These are phyloP conservation scores for Pseudogymnoascus sp. DNA, from an alignment of 2,329 filamentous ascomycete species.

Conservation along the genomic window DNA sequence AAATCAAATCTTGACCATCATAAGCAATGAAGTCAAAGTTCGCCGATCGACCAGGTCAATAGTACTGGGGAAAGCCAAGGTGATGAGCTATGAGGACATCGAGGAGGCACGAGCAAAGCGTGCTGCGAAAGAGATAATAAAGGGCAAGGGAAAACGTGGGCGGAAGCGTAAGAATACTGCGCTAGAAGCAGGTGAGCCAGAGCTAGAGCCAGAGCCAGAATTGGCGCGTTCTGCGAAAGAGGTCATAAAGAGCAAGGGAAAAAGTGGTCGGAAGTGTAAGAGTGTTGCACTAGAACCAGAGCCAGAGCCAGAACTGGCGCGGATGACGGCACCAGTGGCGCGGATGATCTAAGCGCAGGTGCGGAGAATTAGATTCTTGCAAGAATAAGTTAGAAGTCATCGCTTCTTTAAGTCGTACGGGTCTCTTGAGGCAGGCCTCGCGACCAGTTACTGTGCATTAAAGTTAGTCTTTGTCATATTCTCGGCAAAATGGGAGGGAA, in stretches of 20 bases:
- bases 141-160: slow-evolving; percentile 16
- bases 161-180: slow-evolving; percentile 18
- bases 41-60: slow-evolving; percentile 15
- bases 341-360: slow-evolving; percentile 6
- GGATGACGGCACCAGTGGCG: slow-evolving; percentile 11
- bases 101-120: slow-evolving; percentile 17
- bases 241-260: too few species aligned
- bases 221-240: too few species aligned
- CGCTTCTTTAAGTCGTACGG: too few species aligned
- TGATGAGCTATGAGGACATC: slow-evolving; percentile 29
- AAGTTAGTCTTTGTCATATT: too few species aligned
- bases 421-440: too few species aligned
- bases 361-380: too few species aligned
- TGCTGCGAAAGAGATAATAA: slow-evolving; percentile 14
- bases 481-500: too few species aligned
- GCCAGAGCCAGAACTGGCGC: slow-evolving; percentile 19
- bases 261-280: too few species aligned
- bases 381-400: too few species aligned
- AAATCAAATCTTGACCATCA: slow-evolving; percentile 15
- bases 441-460: too few species aligned
- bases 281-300: too few species aligned
- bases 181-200: slow-evolving; percentile 8
- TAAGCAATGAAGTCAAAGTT: slow-evolving; percentile 19
- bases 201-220: slow-evolving; percentile 9
- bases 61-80: slow-evolving; percentile 19